Base-by-base conservation (phyloP, 2,329 filamentous ascomycete species). In the Geosmithia flava region DNA sequence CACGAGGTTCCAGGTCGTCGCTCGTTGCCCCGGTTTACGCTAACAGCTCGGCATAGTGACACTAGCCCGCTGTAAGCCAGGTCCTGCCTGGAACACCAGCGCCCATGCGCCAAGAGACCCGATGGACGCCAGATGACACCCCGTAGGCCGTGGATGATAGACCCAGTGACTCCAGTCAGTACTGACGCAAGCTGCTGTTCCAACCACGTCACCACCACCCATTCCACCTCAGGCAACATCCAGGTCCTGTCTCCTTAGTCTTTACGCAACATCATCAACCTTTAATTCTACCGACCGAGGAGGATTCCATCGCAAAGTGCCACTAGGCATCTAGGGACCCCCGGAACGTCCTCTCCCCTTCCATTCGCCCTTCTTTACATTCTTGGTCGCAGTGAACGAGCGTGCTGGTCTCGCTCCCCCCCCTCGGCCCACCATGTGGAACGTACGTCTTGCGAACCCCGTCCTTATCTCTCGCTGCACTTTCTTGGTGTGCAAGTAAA, bases 351-450 rank as follows among this genome's bases (percentile, higher is more conserved):
- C 29, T 8, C 7, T 44, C 42, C 41, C 41, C 41, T 8, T 11
- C 41, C 41, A 37, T 3, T 19, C n/a, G 41, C 7, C 17, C 16
- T 42, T 10, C n/a, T 20, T 13, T 41, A n/a, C 39, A 16, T 41
- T 19, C 19, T 41, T 41, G 39, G 5, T 20, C n/a, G 27, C 27
- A 33, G 16, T 33, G 23, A 19, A 17, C n/a, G 11, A 30, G 20
- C 46, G 37, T 20, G 20, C 10, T 19, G 39, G 13, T 39, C 33
- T 37, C 33, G 33, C 33, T n/a, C n/a, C 23, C 8, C 33, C 15
- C 11, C 33, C 11, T 37, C 33, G 33, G 33, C 33, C 44, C 37
- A 46, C n/a, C 13, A 49, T 49, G 47, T 49, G 47, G 47, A 49
- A 49, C 47, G 47, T 49, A 33, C 20, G 47, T 49, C 29, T 20